Conservation (phyloP, 352 stramenopile species). For the Phytophthora vignae region DNA sequence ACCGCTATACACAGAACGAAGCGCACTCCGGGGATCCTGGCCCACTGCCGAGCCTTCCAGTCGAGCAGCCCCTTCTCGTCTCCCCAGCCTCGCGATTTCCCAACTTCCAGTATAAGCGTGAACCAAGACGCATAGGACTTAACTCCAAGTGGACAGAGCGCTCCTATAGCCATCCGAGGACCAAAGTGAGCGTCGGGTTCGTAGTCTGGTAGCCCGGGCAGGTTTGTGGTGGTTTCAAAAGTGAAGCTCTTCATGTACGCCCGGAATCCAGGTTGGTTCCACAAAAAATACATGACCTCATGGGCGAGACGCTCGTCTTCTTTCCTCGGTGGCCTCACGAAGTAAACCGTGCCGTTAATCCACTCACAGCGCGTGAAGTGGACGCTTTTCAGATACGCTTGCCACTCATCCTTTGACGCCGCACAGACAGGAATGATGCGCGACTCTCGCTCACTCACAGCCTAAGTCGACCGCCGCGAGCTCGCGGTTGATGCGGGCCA, state of each 20-base stretch:
- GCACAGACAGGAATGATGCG: neutral
- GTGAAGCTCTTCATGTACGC: no score
- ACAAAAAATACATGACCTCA: no score
- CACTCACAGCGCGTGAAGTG: neutral
- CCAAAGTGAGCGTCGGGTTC: neutral
- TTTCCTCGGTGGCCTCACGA: neutral
- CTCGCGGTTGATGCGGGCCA: neutral
- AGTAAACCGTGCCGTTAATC: neutral
- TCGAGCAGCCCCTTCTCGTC: neutral
- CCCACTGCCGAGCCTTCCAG: neutral
- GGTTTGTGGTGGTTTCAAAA: neutral
- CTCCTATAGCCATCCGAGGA: no score
- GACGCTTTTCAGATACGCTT: neutral
- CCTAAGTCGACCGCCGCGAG: neutral
- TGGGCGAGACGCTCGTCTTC: neutral
- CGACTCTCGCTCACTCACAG: neutral
- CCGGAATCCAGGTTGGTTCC: neutral
- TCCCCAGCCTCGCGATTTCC: neutral
- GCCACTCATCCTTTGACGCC: neutral
- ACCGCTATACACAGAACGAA: neutral
- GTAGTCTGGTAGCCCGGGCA: neutral
- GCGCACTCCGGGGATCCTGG: neutral
- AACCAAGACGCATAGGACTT: neutral
- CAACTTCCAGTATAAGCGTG: neutral
- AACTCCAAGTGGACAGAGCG: neutral